Conservation (phyloP, 2,329 filamentous ascomycete species). For the Claviceps cyperi region DNA sequence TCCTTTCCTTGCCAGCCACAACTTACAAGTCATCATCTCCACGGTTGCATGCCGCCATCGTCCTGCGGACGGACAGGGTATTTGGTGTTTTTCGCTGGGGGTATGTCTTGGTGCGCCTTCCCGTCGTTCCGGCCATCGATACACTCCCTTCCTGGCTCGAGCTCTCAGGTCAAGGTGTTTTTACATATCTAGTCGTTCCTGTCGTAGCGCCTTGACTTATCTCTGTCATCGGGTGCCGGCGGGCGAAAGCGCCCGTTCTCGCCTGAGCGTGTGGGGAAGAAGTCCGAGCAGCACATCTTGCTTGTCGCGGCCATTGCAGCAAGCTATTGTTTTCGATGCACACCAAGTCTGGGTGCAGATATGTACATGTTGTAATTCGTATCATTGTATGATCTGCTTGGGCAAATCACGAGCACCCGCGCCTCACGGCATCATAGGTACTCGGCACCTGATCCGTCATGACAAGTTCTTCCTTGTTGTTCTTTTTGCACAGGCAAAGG, state of each 20-base stretch:
- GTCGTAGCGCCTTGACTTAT: neutral
- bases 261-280: neutral
- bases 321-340: too few relatives aligned
- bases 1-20: neutral
- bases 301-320: neutral
- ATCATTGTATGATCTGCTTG: too few relatives aligned
- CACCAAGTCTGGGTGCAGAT: too few relatives aligned
- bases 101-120: too few relatives aligned
- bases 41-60: neutral
- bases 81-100: too few relatives aligned
- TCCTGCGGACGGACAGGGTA: neutral
- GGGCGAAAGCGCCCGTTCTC: neutral
- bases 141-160: neutral
- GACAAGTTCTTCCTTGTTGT: neutral
- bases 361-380: too few relatives aligned
- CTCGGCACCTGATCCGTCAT: too few relatives aligned
- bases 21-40: neutral
- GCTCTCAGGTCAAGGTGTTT: neutral
- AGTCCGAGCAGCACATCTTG: neutral
- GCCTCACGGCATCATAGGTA: too few relatives aligned
- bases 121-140: neutral
- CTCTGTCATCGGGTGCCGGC: neutral
- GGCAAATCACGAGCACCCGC: too few relatives aligned
- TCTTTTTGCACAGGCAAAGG: too few relatives aligned
- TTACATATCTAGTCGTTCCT: neutral